Conservation (phyloP, 192 early-diverging fungal species). For the Thamnidium elegans region DNA sequence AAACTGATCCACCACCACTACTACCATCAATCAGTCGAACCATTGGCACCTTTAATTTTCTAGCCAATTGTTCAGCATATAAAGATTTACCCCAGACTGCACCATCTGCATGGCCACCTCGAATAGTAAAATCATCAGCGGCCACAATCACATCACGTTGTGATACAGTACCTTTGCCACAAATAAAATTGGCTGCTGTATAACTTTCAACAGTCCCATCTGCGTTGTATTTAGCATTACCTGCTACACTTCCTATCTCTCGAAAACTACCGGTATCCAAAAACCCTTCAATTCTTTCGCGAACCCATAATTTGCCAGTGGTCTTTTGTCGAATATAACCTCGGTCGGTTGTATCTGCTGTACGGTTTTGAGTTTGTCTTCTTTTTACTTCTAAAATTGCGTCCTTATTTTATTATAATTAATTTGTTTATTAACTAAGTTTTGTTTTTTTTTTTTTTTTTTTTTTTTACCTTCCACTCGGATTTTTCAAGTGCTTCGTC, state of each 20-base stretch:
- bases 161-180: slow-evolving; percentile 27
- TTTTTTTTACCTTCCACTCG: slow-evolving; percentile 31
- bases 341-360: slow-evolving; percentile 17
- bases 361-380: slow-evolving; percentile 17
- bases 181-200: slow-evolving; percentile 30
- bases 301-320: slow-evolving; percentile 30
- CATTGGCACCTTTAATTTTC: slow-evolving; percentile 26
- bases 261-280: slow-evolving; percentile 29
- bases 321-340: slow-evolving; percentile 40
- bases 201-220: slow-evolving; percentile 13
- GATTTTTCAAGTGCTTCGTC: slow-evolving; percentile 32
- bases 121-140: slow-evolving; percentile 41
- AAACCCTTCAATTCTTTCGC: slow-evolving; percentile 31
- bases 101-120: slow-evolving; percentile 39
- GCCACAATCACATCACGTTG: slow-evolving; percentile 27
- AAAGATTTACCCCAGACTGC: slow-evolving; percentile 37
- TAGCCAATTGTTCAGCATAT: slow-evolving; percentile 33
- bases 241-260: slow-evolving; percentile 36
- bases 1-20: slow-evolving; percentile 35
- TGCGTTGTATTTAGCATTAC: slow-evolving; percentile 26
- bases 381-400: slow-evolving; percentile 23
- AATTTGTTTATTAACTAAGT: background rate
- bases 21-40: slow-evolving; percentile 41
- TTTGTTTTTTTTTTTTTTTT: no score
- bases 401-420: slow-evolving; percentile 1